Conservation (phyloP, 2,329 filamentous ascomycete genomes). For the Penicillium sp. region DNA sequence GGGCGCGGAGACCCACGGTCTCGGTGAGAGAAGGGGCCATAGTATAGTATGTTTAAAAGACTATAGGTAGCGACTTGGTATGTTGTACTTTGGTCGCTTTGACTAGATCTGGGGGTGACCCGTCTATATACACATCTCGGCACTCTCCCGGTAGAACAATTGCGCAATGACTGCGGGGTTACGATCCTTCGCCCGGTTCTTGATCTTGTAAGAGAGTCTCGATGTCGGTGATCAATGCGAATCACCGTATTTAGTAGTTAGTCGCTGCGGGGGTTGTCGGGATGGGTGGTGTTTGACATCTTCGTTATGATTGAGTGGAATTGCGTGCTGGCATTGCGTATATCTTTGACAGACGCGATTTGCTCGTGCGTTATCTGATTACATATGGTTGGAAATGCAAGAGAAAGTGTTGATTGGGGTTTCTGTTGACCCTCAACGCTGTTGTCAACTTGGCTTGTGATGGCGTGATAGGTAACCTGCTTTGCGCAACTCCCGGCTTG, state of each 20-base stretch:
- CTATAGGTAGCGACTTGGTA: too few species aligned
- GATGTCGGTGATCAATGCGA: neutral
- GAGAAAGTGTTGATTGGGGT: neutral
- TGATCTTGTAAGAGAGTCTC: neutral
- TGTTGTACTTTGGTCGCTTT: neutral
- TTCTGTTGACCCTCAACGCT: neutral
- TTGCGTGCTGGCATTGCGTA: conserved; percentile 14
- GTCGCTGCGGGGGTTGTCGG: conserved; percentile 4
- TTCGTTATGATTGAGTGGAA: conserved; percentile 5
- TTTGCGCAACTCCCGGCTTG: conserved; percentile 4
- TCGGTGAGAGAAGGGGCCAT: conserved; percentile 38
- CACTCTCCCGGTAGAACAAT: conserved; percentile 5
- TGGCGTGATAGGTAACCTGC: conserved; percentile 13
- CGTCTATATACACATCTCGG: conserved; percentile 11
- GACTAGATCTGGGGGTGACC: neutral
- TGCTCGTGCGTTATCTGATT: neutral
- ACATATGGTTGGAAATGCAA: neutral
- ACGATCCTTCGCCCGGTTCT: conserved; percentile 1
- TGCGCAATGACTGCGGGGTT: conserved; percentile 16
- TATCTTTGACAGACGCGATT: neutral
- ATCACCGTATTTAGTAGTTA: neutral
- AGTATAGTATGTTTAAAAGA: conserved; percentile 18
- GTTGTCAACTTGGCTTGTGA: neutral
- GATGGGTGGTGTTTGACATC: conserved; percentile 8
- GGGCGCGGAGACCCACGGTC: conserved; percentile 25